Percentiles rank a stretch among this genome's conserved stretches.
Evolutionary conservation across 192 early-diverging fungal genomes (phyloP).

Genomic region (Entomortierella chlamydospora): DNA sequence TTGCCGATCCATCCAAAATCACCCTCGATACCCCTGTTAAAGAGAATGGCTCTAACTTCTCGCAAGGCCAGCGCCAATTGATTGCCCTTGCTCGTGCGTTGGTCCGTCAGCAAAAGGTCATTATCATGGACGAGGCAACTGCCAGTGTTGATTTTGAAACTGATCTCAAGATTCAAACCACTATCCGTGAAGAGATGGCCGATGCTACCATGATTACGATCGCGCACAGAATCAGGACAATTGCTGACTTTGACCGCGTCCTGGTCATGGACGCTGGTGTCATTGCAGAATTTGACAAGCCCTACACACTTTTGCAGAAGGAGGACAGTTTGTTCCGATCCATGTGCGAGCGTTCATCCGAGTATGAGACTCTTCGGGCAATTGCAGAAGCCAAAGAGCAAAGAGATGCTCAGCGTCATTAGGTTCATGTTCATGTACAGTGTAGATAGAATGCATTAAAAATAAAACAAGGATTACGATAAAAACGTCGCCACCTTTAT

Average conservation of each 20-base stretch:
- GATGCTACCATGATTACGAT: conserved; percentile 85
- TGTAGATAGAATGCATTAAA: not conserved
- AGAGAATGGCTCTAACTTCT: conserved; percentile 83
- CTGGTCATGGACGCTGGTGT: conserved; percentile 79
- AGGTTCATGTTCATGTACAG: no score
- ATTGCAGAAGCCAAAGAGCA: conserved; percentile 65
- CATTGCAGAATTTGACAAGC: conserved; percentile 87
- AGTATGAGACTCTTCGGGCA: conserved; percentile 75
- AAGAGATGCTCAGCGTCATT: not conserved
- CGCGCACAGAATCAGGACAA: conserved; percentile 87
- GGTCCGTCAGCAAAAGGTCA: conserved; percentile 68
- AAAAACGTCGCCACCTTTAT: no score
- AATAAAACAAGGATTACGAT: no score
- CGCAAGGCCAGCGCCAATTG: conserved; percentile 80
- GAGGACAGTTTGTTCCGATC: conserved; percentile 71
- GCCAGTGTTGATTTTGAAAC: conserved; percentile 90
- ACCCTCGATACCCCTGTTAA: conserved; percentile 77
- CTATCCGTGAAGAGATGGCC: conserved; percentile 81
- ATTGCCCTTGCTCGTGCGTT: conserved; percentile 79
- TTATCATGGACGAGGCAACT: conserved; percentile 92
- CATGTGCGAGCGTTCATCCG: conserved; percentile 88
- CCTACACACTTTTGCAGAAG: conserved; percentile 71
- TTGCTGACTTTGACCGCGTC: conserved; percentile 78
- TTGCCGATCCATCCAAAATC: conserved; percentile 40
- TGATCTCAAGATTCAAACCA: conserved; percentile 86